Base-by-base conservation (phyloP, 2,329 filamentous ascomycete species). In the Parasarocladium wereldwijsianum region DNA sequence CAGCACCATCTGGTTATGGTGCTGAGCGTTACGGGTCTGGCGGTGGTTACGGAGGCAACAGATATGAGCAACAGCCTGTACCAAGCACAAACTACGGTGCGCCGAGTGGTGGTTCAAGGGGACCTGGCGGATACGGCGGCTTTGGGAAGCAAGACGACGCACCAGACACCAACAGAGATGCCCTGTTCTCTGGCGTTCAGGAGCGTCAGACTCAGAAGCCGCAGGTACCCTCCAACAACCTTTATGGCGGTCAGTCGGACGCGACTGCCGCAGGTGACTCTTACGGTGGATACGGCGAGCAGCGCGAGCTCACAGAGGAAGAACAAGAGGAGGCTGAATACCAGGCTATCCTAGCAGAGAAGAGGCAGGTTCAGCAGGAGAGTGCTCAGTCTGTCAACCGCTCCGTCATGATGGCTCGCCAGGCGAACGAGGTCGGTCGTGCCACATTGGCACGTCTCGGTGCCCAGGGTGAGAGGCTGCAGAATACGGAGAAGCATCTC, bases 401-500 rank as follows among this genome's bases (percentile, higher is more conserved):
- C 21, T 55, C 54, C 9, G 50, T 57, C 4, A 49, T 52, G 36
- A 55, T 56, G 52, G 54, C 54, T 10, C 40, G 52, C 15, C 53
- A 56, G 70, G 51, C 51, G 24, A 55, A 55, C 21, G 54, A 57
- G 32, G 50, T 86, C 18, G 81, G 79, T 26, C 67, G 75, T 15
- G 68, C 71, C 29, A 86, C 80, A 0, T 63, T 87, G 21, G 76
- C 72, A 22, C 66, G 78, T 33, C 68, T 93, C 9, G 80, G 76
- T 31, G 71, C 67, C 10, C 85, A 93, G 51, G 79, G 78, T 35
- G 83, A 93, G 47, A 68, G 77, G 11, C 66, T 93, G 32, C 72
- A 86, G 48, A 83, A 86, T 45, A 82, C 79, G 1, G 82, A 93
- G 51, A 72, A 71, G 52, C 84, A 87, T 43, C 64, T 94, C 34